Base-by-base conservation (phyloP, 441 rosid species). In the Flueggea neowawraea region DNA sequence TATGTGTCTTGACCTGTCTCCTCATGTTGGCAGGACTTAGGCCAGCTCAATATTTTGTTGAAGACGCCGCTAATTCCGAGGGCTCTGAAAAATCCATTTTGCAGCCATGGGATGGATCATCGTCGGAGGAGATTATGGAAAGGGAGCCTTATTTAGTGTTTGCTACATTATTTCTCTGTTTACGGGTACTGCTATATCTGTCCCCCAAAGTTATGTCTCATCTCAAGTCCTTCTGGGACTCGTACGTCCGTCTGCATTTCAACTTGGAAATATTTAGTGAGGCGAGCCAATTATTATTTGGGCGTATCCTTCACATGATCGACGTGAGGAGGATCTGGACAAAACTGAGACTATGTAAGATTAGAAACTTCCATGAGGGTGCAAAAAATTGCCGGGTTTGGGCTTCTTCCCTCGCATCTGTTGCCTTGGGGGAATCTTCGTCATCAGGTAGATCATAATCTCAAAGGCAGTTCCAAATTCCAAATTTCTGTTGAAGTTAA, bases 321-420 rank as follows among this genome's bases (percentile, higher is more conserved):
- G 98, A 88, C 48, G 87, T 90, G 71, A 86, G 97, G 80, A 86
- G 96, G 77, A 63, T 81, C 55, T 88, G 91, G 97, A 75, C 78
- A 31, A 88, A 79, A 64, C 81, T 90, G 51, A 80, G 82, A 57
- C 67, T 86, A 32, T 64, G 77, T 74, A 92, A 90, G 78, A 75
- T 81, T 51, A 81, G 94, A 69, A 86, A 73, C 83, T 88, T 92
- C 73, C 96, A 76, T 8, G 83, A 77, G 71, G 68, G 96, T 41
- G 96, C 96, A 32, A 88, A 68, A 74, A 90, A 71, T 54, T 93
- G 89, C 28, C 76, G 78, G 61, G 97, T 81, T 31, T 90, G 92
- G 97, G 96, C 94, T 62, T 89, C 96, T 32, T 90, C 97, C 6
- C 73, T 90, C 12, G 95, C 98, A 4, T 93, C 97, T 5, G 95